Evolutionary conservation across 2,329 filamentous ascomycete genomes (phyloP).

Genomic region (Basipetospora sp.): DNA sequence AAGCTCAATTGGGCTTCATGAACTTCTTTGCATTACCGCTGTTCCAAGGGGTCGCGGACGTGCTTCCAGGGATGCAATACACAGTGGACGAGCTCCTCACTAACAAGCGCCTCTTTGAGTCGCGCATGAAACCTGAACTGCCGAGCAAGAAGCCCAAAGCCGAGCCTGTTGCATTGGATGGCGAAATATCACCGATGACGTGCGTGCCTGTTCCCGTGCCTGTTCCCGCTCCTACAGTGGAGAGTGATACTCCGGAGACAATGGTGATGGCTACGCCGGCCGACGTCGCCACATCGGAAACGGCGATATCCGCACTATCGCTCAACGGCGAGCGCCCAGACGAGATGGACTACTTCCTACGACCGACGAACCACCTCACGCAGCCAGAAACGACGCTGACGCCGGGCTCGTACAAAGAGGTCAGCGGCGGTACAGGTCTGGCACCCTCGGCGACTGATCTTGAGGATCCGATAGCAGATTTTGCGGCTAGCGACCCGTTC

Average conservation of each 20-base stretch:
- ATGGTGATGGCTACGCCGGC: slow-evolving; percentile 8
- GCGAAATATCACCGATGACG: too few relatives aligned
- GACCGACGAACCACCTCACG: neutral
- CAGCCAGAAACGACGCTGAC: neutral
- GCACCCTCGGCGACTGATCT: slow-evolving; percentile 20
- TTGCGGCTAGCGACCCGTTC: slow-evolving; percentile 36
- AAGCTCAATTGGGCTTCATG: slow-evolving; percentile 91
- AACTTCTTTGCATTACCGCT: slow-evolving; percentile 85
- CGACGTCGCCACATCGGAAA: too few relatives aligned
- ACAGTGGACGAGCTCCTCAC: slow-evolving; percentile 53
- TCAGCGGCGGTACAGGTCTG: slow-evolving; percentile 24
- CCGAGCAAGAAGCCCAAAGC: neutral
- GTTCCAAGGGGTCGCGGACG: slow-evolving; percentile 73
- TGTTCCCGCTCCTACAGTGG: too few relatives aligned
- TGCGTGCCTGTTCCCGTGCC: too few relatives aligned
- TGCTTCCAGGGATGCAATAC: slow-evolving; percentile 74
- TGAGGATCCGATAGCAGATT: slow-evolving; percentile 31
- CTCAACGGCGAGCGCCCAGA: slow-evolving; percentile 7
- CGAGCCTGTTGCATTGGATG: too few relatives aligned
- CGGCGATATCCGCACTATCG: neutral
- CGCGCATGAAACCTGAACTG: slow-evolving; percentile 10
- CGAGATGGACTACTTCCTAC: slow-evolving; percentile 11
- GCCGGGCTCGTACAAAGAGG: slow-evolving; percentile 21
- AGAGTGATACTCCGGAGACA: slow-evolving; percentile 4
- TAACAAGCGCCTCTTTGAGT: slow-evolving; percentile 12